phyloP scores from a whole-genome alignment of 2,329 filamentous ascomycete species.

The Didymella keratinophila region DNA sequence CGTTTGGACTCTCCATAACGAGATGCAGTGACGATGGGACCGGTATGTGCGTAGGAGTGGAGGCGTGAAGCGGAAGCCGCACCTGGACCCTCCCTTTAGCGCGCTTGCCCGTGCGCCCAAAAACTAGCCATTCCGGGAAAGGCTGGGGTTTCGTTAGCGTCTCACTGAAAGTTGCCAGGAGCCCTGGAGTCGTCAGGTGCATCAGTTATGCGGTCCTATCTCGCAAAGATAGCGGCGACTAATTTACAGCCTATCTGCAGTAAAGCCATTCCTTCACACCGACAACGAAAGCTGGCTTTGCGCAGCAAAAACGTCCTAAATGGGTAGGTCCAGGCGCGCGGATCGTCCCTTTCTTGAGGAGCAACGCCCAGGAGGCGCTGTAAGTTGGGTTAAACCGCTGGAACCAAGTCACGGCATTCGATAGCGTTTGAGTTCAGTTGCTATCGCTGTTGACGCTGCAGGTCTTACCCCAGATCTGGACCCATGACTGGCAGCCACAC shows the following conservation, averaged over 20 bases:
- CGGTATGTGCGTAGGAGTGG: not conserved
- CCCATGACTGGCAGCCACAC: constrained; percentile 9
- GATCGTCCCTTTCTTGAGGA: constrained; percentile 5
- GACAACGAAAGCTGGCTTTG: not conserved
- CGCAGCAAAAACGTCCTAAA: constrained; percentile 1
- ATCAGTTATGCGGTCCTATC: not conserved
- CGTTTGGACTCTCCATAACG: not conserved
- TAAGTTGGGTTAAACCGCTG: constrained; percentile 4
- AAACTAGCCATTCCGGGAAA: constrained; percentile 4
- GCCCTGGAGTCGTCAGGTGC: not conserved
- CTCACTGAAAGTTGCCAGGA: not conserved
- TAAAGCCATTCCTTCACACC: not conserved
- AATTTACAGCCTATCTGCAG: not conserved
- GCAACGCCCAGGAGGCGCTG: not conserved
- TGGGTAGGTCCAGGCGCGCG: constrained; percentile 11
- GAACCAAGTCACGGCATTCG: not conserved
- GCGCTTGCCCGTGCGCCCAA: not conserved
- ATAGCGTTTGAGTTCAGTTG: constrained; percentile 1
- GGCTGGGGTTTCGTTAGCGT: not conserved
- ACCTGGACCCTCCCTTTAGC: not conserved
- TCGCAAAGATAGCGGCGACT: constrained; percentile 1
- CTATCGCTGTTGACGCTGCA: constrained; percentile 10
- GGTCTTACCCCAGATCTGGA: constrained; percentile 11
- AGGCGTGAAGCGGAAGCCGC: not conserved
- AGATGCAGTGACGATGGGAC: not conserved